Percentiles rank a stretch among this genome's conserved stretches.
Evolutionary conservation across 2,329 filamentous ascomycete genomes (phyloP).

Genomic region (Coniochaeta ligniaria): DNA sequence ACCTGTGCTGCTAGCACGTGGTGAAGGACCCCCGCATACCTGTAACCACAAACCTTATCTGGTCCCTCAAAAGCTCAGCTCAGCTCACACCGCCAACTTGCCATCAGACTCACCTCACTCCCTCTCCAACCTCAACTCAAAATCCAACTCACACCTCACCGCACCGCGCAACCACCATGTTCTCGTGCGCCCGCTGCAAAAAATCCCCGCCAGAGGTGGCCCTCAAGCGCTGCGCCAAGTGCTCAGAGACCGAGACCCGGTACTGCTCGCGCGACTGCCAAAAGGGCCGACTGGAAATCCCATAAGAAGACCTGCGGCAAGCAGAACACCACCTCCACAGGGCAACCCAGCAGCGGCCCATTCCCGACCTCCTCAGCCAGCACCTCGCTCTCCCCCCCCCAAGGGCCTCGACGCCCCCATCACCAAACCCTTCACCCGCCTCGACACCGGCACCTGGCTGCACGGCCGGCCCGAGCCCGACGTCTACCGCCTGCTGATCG

Average conservation of each 20-base stretch:
- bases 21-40: too few relatives aligned
- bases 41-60: too few relatives aligned
- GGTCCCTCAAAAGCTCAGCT: too few relatives aligned
- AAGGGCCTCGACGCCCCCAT: constrained; percentile 22
- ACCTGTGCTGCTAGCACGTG: too few relatives aligned
- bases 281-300: constrained; percentile 38
- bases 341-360: not conserved
- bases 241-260: constrained; percentile 26
- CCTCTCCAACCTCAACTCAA: not conserved
- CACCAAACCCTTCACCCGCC: constrained; percentile 29
- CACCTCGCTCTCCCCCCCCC: constrained; percentile 9
- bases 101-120: not conserved
- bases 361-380: not conserved
- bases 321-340: not conserved
- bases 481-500: constrained; percentile 37
- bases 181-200: constrained; percentile 11
- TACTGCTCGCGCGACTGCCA: constrained; percentile 49
- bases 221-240: constrained; percentile 37
- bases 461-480: constrained; percentile 34
- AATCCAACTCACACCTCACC: too few relatives aligned
- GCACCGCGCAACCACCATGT: not conserved
- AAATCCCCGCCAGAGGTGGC: constrained; percentile 18
- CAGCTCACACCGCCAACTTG: too few relatives aligned
- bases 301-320: constrained; percentile 37
- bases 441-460: constrained; percentile 32